Conservation (phyloP, 1,284 basidiomycete genomes). For the Melampsora americana region DNA sequence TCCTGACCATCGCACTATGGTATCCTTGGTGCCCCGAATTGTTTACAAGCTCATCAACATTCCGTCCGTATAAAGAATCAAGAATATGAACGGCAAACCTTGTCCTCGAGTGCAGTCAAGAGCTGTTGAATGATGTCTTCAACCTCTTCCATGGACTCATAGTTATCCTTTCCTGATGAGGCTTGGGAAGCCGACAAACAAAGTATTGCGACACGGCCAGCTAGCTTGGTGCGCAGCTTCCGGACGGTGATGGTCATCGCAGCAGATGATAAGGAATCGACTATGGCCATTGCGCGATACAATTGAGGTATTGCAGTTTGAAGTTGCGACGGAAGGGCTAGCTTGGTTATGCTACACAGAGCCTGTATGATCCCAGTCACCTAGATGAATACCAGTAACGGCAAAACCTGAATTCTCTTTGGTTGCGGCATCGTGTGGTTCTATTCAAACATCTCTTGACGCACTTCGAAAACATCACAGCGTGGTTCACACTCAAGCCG, state of each 20-base stretch:
- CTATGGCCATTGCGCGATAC: slow-evolving; percentile 18
- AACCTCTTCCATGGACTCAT: slow-evolving; percentile 72
- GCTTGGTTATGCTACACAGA: slow-evolving; percentile 69
- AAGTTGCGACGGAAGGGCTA: slow-evolving; percentile 54
- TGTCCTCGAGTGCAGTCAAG: slow-evolving; percentile 74
- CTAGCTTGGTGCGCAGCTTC: slow-evolving; percentile 50
- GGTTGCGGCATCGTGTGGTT: background rate
- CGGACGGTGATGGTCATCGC: slow-evolving; percentile 48
- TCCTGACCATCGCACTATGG: slow-evolving; percentile 87
- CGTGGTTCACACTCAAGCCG: slow-evolving; percentile 16
- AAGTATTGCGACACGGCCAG: slow-evolving; percentile 48
- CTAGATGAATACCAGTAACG: slow-evolving; percentile 54
- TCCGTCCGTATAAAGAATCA: background rate
- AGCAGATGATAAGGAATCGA: slow-evolving; percentile 45
- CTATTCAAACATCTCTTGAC: background rate
- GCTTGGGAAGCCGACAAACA: background rate
- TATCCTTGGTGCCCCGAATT: slow-evolving; percentile 65
- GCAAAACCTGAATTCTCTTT: no score
- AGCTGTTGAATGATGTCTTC: slow-evolving; percentile 73
- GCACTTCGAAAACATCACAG: slow-evolving; percentile 4
- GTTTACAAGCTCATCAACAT: background rate
- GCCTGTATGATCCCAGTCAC: slow-evolving; percentile 70
- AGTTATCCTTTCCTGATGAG: slow-evolving; percentile 46
- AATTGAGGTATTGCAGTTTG: slow-evolving; percentile 40
- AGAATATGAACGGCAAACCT: slow-evolving; percentile 58